Base-by-base conservation (phyloP, 257 asterid species). In the Rubia yunnanensis region DNA sequence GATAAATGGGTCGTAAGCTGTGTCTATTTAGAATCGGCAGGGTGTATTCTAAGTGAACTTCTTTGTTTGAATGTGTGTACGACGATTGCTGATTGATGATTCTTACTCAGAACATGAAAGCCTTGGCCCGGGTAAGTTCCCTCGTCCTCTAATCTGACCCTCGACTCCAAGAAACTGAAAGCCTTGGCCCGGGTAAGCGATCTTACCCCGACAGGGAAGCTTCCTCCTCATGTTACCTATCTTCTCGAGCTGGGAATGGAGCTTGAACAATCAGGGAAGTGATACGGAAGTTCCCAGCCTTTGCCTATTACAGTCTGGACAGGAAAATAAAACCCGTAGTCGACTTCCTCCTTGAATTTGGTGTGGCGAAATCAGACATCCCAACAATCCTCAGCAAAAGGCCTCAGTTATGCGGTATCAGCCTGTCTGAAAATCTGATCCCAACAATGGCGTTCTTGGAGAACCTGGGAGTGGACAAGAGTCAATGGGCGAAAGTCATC, bases 351-450 rank as follows among this genome's bases (percentile, higher is more conserved):
- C 85, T 92, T 27, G 87, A 87, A 64, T 81, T 89, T 46, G 97
- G 99, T 4, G 77, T 92, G 44, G 83, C 87, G 15, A 83, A 81
- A 72, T 72, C 82, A 1, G 88, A 87, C 57, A 87, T 92, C 55
- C 92, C 95, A 52, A 77, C 71, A 23, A 89, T 92, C 67, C 71
- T 92, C 60, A 79, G 67, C 76, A 87, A 84, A 78, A 79, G 99
- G 80, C 99, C 97, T 83, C 99, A 87, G 75, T 95, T 92, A 60
- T 87, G 96, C 76, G 97, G 99, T 60, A 92, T 92, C 48, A 92
- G 97, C 66, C 94, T 92, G 60, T 81, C 88, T 0, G 99, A 84
- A 71, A 89, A 92, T 71, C 77, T 92, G 44, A 92, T 92, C 72
- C 97, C 99, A 8, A 92, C 99, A 5, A 89, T 89, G 96, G 65